phyloP scores from a whole-genome alignment of 495 filamentous ascomycete species.

The Penicillium steckii region DNA sequence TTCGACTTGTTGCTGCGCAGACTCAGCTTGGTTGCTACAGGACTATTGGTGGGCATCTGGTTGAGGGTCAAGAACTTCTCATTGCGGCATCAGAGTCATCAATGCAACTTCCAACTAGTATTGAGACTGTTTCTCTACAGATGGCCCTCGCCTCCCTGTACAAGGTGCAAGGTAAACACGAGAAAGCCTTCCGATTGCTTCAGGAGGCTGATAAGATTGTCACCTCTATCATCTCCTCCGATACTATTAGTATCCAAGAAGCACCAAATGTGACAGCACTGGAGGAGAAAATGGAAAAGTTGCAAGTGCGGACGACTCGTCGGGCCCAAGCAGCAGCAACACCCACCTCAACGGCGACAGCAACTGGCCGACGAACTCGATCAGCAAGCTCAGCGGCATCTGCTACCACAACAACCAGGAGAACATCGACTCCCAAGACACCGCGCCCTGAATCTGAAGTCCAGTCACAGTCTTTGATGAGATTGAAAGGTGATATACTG shows the following conservation, averaged over 20 bases:
- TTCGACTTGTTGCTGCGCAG: slow-evolving; percentile 50
- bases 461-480: slow-evolving; percentile 56
- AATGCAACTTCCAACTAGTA: slow-evolving; percentile 38
- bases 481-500: slow-evolving; percentile 60
- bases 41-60: slow-evolving; percentile 58
- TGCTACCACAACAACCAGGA: slow-evolving; percentile 13
- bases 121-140: slow-evolving; percentile 47
- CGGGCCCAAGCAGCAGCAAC: slow-evolving; percentile 20
- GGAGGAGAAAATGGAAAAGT: slow-evolving; percentile 41
- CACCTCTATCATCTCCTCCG: slow-evolving; percentile 22
- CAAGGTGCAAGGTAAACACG: slow-evolving; percentile 38
- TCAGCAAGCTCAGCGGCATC: slow-evolving; percentile 28
- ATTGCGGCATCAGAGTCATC: slow-evolving; percentile 45
- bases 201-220: slow-evolving; percentile 43
- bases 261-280: slow-evolving; percentile 23
- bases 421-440: slow-evolving; percentile 22
- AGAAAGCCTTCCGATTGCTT: slow-evolving; percentile 48
- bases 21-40: slow-evolving; percentile 64
- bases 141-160: slow-evolving; percentile 45
- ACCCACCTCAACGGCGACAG: slow-evolving; percentile 14
- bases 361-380: slow-evolving; percentile 31
- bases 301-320: slow-evolving; percentile 34
- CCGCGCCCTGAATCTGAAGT: slow-evolving; percentile 39
- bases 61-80: slow-evolving; percentile 62
- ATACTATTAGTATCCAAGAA: slow-evolving; percentile 14